phyloP scores from a whole-genome alignment of 148 eudicot genomes.

The Rhododendron mucronatum region DNA sequence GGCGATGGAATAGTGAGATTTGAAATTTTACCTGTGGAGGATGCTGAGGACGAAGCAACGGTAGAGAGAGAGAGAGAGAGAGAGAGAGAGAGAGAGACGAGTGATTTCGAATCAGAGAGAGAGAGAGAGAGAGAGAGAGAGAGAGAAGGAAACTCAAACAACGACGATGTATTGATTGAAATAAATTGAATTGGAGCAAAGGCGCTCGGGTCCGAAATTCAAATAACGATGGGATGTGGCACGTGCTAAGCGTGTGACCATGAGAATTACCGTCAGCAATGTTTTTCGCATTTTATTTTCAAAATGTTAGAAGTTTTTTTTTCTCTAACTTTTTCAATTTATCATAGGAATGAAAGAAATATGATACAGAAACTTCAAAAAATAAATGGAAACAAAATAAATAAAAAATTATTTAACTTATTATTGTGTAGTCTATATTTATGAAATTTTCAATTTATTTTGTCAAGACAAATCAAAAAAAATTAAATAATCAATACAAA shows the following conservation, averaged over 20 bases:
- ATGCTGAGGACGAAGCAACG: background rate
- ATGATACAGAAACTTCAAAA: background rate
- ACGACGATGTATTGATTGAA: background rate
- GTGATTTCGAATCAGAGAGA: background rate
- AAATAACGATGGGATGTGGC: slow-evolving; percentile 7
- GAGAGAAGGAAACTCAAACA: background rate
- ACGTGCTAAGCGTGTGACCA: slow-evolving; percentile 3
- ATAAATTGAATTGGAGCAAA: slow-evolving; percentile 10
- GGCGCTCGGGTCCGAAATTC: slow-evolving; percentile 23
- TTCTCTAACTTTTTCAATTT: too few species aligned
- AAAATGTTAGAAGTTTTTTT: too few species aligned
- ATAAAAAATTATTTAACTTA: too few species aligned
- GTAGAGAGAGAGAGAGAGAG: background rate
- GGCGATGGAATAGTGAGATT: background rate
- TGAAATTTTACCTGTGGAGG: background rate
- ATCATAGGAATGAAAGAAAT: too few species aligned
- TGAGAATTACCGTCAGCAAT: background rate
- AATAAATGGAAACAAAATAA: background rate
- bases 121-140: background rate
- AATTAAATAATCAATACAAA: too few species aligned
- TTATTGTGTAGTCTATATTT: background rate
- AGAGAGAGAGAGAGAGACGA: background rate
- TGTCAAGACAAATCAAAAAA: background rate
- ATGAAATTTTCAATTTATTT: too few species aligned
- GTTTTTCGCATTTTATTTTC: too few species aligned